Base-by-base conservation (phyloP, 345 rosid genomes). In the Hypericum perforatum region DNA sequence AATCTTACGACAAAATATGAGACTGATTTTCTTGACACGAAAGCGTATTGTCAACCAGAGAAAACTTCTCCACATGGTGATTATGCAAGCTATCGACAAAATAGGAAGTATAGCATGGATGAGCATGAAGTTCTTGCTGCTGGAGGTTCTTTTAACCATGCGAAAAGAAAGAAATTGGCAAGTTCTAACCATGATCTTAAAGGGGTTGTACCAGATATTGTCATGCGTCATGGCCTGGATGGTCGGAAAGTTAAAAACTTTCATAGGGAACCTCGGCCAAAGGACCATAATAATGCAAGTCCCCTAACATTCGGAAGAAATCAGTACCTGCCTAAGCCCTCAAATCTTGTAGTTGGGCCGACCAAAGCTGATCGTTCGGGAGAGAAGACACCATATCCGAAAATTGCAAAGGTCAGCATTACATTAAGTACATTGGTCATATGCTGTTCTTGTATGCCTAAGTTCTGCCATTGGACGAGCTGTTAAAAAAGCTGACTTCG, bases 101-200 rank as follows among this genome's bases (percentile, higher is more conserved):
- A 59, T 50, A 56, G 55, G 69, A 74, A 74, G 36, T 61, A 74
- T 62, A 53, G 70, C 41, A 37, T 66, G 67, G 69, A 74, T 48
- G 48, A 61, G 51, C 60, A 56, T 57, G 79, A 78, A 57, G 72
- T 63, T 73, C 54, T 60, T 68, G 74, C 53, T 14, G 76, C 65
- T 44, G 80, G 78, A 60, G 61, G 64, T 40, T 69, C 72, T 59
- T 38, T 70, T 43, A 43, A 52, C 48, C 64, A 59, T 59, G 65
- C 45, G 64, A 69, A 69, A 47, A 66, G 67, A 58, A 68, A 62
- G 58, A 39, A 54, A 47, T 47, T 59, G 57, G 64, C 66, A 67
- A 74, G 70, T 58, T 71, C 78, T 65, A 76, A 73, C 66, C 70
- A 58, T 63, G 61, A 45, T 54, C 56, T 60, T 60, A 91, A 76